Conservation (phyloP, 768 basidiomycete species). For the Tylopilus intermedius region DNA sequence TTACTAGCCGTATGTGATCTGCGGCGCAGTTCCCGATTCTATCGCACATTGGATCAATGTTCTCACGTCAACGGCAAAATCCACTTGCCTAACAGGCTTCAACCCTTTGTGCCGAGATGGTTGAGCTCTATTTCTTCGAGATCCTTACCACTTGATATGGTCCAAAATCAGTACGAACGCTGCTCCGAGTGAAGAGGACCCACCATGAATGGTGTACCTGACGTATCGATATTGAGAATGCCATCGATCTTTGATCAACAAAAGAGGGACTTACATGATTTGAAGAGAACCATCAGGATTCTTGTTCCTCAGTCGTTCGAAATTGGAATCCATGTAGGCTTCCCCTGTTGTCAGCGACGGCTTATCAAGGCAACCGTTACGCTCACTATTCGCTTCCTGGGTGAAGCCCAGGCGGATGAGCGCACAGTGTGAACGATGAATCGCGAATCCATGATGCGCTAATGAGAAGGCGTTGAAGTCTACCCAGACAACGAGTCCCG, state of each 20-base stretch:
- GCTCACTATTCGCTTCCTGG: too few relatives aligned
- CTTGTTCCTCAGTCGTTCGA: too few relatives aligned
- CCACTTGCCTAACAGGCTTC: constrained; percentile 66
- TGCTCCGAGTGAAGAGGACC: neutral
- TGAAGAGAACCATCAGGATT: too few relatives aligned
- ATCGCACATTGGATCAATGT: constrained; percentile 2
- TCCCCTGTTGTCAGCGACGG: too few relatives aligned
- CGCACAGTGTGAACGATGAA: too few relatives aligned
- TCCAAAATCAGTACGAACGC: neutral
- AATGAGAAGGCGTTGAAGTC: neutral
- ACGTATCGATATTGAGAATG: neutral
- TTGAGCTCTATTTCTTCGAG: constrained; percentile 56
- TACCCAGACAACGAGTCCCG: too few relatives aligned
- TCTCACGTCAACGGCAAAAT: too few relatives aligned
- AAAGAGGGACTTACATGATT: constrained; percentile 45
- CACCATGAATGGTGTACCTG: constrained; percentile 86
- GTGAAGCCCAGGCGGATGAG: too few relatives aligned
- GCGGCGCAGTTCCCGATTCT: constrained; percentile 95
- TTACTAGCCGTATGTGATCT: constrained; percentile 82
- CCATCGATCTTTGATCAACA: neutral
- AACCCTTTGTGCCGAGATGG: too few relatives aligned
- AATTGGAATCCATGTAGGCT: too few relatives aligned
- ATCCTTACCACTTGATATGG: constrained; percentile 57
- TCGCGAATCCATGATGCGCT: too few relatives aligned
- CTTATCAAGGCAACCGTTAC: too few relatives aligned